A percentile compares a stretch with the other conserved stretches of the same genome.
Evolutionary conservation across 306 rosid genomes (phyloP).

Genomic region (Herpetospermum pedunculosum): DNA sequence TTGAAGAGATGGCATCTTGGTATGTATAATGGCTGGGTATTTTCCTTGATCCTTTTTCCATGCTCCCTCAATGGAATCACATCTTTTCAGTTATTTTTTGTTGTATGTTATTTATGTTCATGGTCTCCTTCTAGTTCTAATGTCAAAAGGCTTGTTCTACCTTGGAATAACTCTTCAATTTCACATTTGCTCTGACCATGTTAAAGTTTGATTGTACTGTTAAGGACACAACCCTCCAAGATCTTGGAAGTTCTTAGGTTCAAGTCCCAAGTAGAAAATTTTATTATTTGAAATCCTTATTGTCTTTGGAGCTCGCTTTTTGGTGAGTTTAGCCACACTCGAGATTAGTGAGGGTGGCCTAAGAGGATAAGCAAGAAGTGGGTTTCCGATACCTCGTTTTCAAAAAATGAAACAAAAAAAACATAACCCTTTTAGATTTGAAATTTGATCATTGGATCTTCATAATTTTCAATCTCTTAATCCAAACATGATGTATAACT

Average conservation of each 20-base stretch:
- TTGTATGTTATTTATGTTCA: neutral
- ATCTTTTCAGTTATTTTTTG: neutral
- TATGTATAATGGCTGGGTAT: slow-evolving; percentile 9
- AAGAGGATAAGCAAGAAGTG: neutral
- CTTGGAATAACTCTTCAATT: neutral
- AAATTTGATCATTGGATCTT: neutral
- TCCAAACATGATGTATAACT: neutral
- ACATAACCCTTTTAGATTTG: neutral
- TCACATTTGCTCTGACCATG: neutral
- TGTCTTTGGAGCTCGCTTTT: neutral
- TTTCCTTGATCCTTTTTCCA: slow-evolving; percentile 11
- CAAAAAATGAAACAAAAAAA: neutral
- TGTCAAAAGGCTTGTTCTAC: neutral
- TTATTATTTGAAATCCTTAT: neutral
- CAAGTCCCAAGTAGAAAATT: neutral
- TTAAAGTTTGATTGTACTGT: neutral
- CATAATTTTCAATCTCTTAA: neutral
- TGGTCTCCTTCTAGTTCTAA: neutral
- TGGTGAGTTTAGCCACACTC: neutral
- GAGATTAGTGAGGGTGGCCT: neutral
- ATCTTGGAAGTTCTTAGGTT: neutral
- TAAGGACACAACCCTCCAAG: neutral
- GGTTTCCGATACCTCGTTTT: neutral
- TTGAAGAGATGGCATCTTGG: slow-evolving; percentile 98
- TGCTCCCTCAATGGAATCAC: neutral